These are phyloP conservation scores for Rhinocladiella similis DNA, from an alignment of 2,329 filamentous ascomycete genomes.

Conservation along the genomic window DNA sequence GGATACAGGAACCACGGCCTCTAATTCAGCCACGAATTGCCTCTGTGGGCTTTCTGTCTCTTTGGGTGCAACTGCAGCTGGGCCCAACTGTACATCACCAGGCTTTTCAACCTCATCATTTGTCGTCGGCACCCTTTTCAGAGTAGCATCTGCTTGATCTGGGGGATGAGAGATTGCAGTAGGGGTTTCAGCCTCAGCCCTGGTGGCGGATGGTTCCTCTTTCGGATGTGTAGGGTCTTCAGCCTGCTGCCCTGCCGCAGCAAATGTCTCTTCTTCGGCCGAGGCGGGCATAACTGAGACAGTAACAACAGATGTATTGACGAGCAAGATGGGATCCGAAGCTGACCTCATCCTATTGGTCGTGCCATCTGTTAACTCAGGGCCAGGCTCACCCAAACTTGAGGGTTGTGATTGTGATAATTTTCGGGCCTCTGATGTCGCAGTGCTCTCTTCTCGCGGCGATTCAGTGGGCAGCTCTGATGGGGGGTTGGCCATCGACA, in stretches of 20 bases:
- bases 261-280: slow-evolving; percentile 13
- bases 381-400: slow-evolving; percentile 27
- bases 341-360: slow-evolving; percentile 9
- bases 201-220: neutral
- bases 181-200: neutral
- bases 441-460: slow-evolving; percentile 2
- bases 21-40: slow-evolving; percentile 27
- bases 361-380: slow-evolving; percentile 19
- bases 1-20: slow-evolving; percentile 18
- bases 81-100: neutral
- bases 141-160: too few relatives aligned
- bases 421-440: slow-evolving; percentile 11
- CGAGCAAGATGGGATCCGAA: slow-evolving; percentile 10
- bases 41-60: neutral
- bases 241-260: slow-evolving; percentile 3
- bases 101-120: neutral
- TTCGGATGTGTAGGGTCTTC: neutral
- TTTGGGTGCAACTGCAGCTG: neutral
- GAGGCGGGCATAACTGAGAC: slow-evolving; percentile 13
- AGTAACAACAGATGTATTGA: slow-evolving; percentile 7
- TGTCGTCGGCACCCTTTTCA: neutral
- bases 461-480: slow-evolving; percentile 18
- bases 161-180: neutral
- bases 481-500: slow-evolving; percentile 24
- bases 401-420: slow-evolving; percentile 11